Evolutionary conservation across 345 rosid species (phyloP).

Genomic region (Balakata baccata): DNA sequence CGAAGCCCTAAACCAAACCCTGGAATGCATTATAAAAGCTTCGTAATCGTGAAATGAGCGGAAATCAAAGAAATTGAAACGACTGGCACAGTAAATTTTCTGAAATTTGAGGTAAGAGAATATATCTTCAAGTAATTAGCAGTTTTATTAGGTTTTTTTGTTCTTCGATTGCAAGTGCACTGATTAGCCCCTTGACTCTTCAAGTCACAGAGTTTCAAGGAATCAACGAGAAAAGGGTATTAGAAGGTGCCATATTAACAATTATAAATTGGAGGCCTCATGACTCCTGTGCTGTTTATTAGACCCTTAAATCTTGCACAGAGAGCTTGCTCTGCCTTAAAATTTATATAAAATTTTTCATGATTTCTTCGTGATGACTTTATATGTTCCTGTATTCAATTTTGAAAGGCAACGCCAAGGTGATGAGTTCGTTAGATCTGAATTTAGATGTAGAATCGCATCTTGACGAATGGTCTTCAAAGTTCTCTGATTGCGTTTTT

Average conservation of each 20-base stretch:
- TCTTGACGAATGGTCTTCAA: constrained; percentile 23
- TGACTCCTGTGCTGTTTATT: constrained; percentile 9
- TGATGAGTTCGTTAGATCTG: constrained; percentile 29
- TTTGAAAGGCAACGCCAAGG: constrained; percentile 21
- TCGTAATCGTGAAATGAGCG: not conserved
- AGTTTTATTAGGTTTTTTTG: not conserved
- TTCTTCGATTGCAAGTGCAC: constrained; percentile 23
- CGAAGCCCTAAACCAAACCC: not conserved
- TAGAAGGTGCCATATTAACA: constrained; percentile 26
- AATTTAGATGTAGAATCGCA: constrained; percentile 20
- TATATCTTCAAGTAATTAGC: no score
- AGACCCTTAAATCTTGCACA: constrained; percentile 3
- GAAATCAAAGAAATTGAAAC: not conserved
- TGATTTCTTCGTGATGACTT: not conserved
- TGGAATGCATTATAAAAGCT: not conserved
- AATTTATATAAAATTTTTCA: not conserved
- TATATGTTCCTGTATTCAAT: not conserved
- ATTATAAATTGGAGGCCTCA: not conserved
- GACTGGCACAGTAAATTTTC: not conserved
- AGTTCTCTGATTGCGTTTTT: constrained; percentile 39
- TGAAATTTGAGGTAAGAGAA: not conserved
- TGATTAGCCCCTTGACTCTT: constrained; percentile 41
- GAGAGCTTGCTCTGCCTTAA: constrained; percentile 7
- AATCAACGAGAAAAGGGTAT: constrained; percentile 27
- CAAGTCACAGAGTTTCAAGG: constrained; percentile 28